phyloP scores from a whole-genome alignment of 2,329 filamentous ascomycete species.

The Fonsecaea erecta region DNA sequence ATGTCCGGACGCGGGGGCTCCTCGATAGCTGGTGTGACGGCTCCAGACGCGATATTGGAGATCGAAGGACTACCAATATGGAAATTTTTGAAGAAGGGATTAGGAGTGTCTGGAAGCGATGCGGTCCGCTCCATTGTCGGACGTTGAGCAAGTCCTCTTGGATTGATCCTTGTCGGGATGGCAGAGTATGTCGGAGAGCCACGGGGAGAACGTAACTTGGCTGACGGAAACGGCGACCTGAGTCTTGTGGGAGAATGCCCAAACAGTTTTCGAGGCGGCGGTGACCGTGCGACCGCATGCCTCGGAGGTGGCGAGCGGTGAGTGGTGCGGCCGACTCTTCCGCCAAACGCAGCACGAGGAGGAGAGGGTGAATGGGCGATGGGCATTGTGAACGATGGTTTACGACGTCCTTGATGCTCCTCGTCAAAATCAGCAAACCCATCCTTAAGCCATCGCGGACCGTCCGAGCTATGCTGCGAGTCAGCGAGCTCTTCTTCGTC shows the following conservation, averaged over 20 bases:
- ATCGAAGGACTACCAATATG: conserved; percentile 43
- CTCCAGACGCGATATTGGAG: conserved; percentile 34
- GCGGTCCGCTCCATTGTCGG: conserved; percentile 76
- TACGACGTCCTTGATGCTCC: conserved; percentile 50
- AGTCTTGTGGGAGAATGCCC: conserved; percentile 72
- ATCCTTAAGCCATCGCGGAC: conserved; percentile 71
- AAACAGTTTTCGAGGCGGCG: conserved; percentile 57
- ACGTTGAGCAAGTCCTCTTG: conserved; percentile 61
- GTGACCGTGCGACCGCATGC: conserved; percentile 40
- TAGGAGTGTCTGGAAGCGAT: conserved; percentile 80
- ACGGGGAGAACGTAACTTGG: conserved; percentile 56
- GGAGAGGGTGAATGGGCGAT: conserved; percentile 66
- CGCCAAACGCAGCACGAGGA: conserved; percentile 57
- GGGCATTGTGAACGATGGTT: conserved; percentile 56
- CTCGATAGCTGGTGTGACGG: conserved; percentile 30
- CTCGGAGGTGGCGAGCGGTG: conserved; percentile 31
- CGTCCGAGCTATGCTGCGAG: conserved; percentile 56
- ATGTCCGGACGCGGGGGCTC: conserved; percentile 52
- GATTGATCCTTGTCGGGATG: conserved; percentile 47
- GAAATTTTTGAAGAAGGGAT: conserved; percentile 62
- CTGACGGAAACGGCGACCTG: conserved; percentile 72
- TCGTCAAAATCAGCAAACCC: conserved; percentile 70
- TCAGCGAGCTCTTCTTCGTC: conserved; percentile 59
- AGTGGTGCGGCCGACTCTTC: conserved; percentile 27
- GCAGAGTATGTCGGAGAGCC: conserved; percentile 47